Evolutionary conservation across 305 asterid genomes (phyloP), one percentile per base, ranked within the genome.

Genomic region (Withania somnifera): DNA sequence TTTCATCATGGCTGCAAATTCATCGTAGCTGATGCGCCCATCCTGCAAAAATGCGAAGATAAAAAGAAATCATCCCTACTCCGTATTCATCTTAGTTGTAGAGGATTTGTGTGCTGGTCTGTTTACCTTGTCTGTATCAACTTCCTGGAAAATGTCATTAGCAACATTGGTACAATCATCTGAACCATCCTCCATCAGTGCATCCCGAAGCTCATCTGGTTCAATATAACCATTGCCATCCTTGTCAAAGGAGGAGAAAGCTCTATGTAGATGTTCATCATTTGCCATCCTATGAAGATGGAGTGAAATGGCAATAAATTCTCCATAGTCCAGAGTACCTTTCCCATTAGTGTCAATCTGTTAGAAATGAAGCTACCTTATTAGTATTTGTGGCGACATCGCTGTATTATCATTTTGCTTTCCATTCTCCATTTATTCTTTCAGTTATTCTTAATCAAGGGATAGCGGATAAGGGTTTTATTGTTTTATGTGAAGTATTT

Each of bases 101-200:
- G 34, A 19, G 32, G 54, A 68, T 68, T 40, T 40, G 36, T 69
- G 15, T 69, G 34, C 34, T 68, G 11, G 54, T 11, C 20, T 68
- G 54, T 78, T 88, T 83, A 93, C 98, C 98, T 95, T 93, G 87
- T 95, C 97, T 0, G 97, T 92, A 89, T 95, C 97, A 82, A 92
- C 98, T 88, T 95, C 98, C 89, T 90, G 98, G 86, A 95, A 91
- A 56, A 95, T 95, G 82, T 95, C 98, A 86, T 93, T 93, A 30
- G 95, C 97, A 79, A 94, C 88, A 86, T 90, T 91, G 64, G 90
- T 83, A 86, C 94, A 85, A 81, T 93, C 93, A 81, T 93, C 97
- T 53, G 84, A 91, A 30, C 96, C 97, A 57, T 93, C 98, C 88
- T 94, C 98, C 93, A 85, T 90, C 84, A 94, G 83, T 81, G 98